phyloP scores from a whole-genome alignment of 768 basidiomycete species.

The Gautieria morchelliformis region DNA sequence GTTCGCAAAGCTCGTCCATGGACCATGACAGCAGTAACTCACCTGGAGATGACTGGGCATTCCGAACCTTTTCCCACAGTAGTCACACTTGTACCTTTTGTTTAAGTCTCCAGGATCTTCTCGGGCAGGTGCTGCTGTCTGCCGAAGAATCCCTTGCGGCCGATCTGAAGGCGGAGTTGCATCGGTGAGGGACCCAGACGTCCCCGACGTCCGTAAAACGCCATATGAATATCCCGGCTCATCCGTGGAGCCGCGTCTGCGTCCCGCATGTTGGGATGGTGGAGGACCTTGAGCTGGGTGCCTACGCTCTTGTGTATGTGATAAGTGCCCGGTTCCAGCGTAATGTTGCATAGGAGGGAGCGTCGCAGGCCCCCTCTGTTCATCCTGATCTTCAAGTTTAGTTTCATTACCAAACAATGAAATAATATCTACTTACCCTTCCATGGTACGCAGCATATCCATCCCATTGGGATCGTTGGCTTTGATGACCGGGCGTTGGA shows the following conservation, averaged over 20 bases:
- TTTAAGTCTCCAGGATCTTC: neutral
- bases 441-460: neutral
- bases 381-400: neutral
- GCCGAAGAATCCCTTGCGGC: slow-evolving; percentile 5
- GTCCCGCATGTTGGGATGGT: neutral
- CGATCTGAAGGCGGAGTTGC: neutral
- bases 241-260: neutral
- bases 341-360: neutral
- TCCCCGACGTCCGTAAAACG: neutral
- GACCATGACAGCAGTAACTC: neutral
- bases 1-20: neutral
- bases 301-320: too few species aligned
- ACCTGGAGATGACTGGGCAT: slow-evolving; percentile 7
- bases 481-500: neutral
- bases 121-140: neutral
- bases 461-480: neutral
- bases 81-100: slow-evolving; percentile 4
- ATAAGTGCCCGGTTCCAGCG: too few species aligned
- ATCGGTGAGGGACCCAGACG: neutral
- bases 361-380: neutral
- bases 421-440: neutral
- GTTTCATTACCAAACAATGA: neutral
- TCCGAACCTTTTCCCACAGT: slow-evolving; percentile 6
- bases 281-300: too few species aligned
- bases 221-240: neutral